phyloP scores from a whole-genome alignment of 1,284 basidiomycete genomes.

The Somion occarium region DNA sequence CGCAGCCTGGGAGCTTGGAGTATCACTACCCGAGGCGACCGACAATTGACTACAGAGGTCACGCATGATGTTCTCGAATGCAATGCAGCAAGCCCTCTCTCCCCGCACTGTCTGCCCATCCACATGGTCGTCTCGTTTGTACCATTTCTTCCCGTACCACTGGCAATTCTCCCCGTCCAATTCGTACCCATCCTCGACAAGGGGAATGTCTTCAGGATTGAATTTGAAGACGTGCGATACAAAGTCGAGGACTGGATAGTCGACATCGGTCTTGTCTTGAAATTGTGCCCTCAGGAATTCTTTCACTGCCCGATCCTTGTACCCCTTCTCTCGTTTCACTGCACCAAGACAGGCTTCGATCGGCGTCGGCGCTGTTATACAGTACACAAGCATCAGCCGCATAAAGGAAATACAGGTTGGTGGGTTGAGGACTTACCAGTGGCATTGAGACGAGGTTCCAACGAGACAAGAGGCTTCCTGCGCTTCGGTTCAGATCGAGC shows the following conservation, averaged over 20 bases:
- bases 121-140: not conserved
- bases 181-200: not conserved
- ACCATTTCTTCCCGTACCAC: not conserved
- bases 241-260: not conserved
- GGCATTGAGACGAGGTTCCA: not conserved
- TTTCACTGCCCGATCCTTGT: too few relatives aligned
- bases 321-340: too few relatives aligned
- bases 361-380: too few relatives aligned
- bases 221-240: not conserved
- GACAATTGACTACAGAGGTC: not conserved
- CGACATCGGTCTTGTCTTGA: not conserved
- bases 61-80: not conserved
- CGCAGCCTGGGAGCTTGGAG: not conserved
- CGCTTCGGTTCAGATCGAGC: not conserved
- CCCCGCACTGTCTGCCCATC: not conserved
- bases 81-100: not conserved
- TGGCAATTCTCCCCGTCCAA: not conserved
- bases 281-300: not conserved
- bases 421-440: not conserved
- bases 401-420: too few relatives aligned
- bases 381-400: too few relatives aligned
- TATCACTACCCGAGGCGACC: not conserved
- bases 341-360: too few relatives aligned
- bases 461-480: not conserved
- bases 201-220: not conserved